Percentiles rank a stretch among this genome's conserved stretches.
Evolutionary conservation across 192 early-diverging fungal species (phyloP).

Genomic region (Podila epigama): DNA sequence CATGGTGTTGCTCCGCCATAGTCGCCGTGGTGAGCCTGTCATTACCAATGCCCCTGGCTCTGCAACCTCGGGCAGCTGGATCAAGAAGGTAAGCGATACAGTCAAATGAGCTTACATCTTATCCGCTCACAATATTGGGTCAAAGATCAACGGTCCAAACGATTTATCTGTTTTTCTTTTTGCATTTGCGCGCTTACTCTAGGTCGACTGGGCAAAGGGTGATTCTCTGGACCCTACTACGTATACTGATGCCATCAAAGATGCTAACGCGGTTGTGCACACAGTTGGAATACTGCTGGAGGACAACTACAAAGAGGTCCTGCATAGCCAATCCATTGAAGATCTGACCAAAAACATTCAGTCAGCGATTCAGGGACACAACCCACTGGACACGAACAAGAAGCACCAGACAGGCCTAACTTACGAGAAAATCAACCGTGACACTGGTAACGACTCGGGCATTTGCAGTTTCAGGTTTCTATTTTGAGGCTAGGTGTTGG

Average conservation of each 20-base stretch:
- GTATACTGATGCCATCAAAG: conserved; percentile 58
- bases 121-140: not conserved
- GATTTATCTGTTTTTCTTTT: not conserved
- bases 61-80: conserved; percentile 51
- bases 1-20: not conserved
- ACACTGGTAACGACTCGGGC: conserved; percentile 61
- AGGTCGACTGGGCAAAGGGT: conserved; percentile 68
- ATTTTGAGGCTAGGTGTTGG: not conserved
- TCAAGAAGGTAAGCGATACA: conserved; percentile 16
- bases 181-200: too few species aligned
- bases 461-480: not conserved
- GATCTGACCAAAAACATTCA: conserved; percentile 44
- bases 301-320: conserved; percentile 67
- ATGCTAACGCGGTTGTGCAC: conserved; percentile 72
- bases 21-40: conserved; percentile 23
- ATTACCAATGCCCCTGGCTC: conserved; percentile 56
- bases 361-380: conserved; percentile 41
- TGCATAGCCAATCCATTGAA: conserved; percentile 38
- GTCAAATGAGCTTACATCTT: not conserved
- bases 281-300: conserved; percentile 77
- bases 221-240: conserved; percentile 69
- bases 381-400: conserved; percentile 55
- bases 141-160: not conserved
- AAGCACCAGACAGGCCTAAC: conserved; percentile 44
- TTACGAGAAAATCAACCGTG: conserved; percentile 73